Conservation (phyloP, 1,139 yeast genomes). For the Yamadazyma buinensis region DNA sequence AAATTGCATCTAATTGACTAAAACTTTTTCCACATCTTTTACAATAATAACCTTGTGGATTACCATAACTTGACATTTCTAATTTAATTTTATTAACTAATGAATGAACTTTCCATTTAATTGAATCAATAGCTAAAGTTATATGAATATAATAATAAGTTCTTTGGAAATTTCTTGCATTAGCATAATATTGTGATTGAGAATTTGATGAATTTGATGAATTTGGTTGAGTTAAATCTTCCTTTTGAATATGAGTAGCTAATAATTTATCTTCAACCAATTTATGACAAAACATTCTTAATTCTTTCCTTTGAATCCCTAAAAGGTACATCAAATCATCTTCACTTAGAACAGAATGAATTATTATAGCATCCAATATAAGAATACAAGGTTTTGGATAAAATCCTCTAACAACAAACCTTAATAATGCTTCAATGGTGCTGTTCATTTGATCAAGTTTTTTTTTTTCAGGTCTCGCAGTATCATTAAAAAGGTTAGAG, state of each 20-base stretch:
- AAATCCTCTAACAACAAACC: constrained; percentile 81
- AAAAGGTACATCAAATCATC: constrained; percentile 81
- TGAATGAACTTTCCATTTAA: constrained; percentile 94
- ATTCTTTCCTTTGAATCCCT: constrained; percentile 82
- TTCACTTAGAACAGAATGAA: constrained; percentile 91
- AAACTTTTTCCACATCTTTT: constrained; percentile 80
- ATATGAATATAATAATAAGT: constrained; percentile 85
- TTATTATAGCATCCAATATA: constrained; percentile 82
- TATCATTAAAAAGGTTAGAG: no score
- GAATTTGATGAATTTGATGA: no score
- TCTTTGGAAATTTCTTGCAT: constrained; percentile 64
- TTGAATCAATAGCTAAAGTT: constrained; percentile 91
- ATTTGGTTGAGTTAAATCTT: constrained; percentile 71
- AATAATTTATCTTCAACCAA: constrained; percentile 79
- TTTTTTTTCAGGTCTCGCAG: no score
- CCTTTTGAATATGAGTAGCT: constrained; percentile 70
- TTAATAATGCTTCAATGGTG: constrained; percentile 36
- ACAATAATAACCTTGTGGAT: constrained; percentile 92
- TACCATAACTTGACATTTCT: constrained; percentile 76
- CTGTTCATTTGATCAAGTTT: constrained; percentile 32
- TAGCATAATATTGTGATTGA: no score
- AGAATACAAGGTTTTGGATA: constrained; percentile 82
- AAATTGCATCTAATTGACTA: constrained; percentile 83
- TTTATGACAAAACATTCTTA: constrained; percentile 76
- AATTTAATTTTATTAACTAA: constrained; percentile 76